A percentile compares a stretch with the other conserved stretches of the same genome.
phyloP scores from a whole-genome alignment of 2,329 filamentous ascomycete species.

The Ophiocordyceps camponoti-saundersi region DNA sequence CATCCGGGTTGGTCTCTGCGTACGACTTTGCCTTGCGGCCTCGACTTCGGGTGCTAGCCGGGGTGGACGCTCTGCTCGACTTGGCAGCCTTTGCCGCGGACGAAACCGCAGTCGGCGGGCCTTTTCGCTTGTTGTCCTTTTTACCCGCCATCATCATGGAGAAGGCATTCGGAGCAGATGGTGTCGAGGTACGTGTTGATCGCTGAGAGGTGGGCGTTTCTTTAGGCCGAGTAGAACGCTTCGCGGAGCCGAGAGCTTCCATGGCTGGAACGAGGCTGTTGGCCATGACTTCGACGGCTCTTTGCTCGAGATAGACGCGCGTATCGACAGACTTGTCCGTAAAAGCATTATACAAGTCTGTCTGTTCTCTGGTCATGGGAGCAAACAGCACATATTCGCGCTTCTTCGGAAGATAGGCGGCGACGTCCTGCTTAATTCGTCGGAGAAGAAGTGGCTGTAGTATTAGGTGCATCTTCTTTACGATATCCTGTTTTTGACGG shows the following conservation, averaged over 20 bases:
- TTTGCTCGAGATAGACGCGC: slow-evolving; percentile 67
- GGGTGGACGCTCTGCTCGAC: slow-evolving; percentile 60
- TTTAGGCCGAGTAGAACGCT: neutral
- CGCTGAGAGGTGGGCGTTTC: neutral
- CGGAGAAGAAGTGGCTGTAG: slow-evolving; percentile 80
- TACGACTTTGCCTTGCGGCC: slow-evolving; percentile 31
- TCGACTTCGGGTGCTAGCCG: slow-evolving; percentile 35
- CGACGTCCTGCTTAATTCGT: slow-evolving; percentile 84
- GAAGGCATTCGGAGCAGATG: slow-evolving; percentile 27
- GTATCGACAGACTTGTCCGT: slow-evolving; percentile 40
- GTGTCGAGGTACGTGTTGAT: slow-evolving; percentile 12
- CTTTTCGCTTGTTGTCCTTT: slow-evolving; percentile 11
- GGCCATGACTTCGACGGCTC: slow-evolving; percentile 49
- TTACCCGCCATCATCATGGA: slow-evolving; percentile 29
- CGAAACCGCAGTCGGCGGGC: slow-evolving; percentile 11
- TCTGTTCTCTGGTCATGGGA: slow-evolving; percentile 78
- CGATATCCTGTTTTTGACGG: slow-evolving; percentile 36
- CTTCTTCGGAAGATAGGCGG: slow-evolving; percentile 83
- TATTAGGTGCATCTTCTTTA: slow-evolving; percentile 75
- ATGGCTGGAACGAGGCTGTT: slow-evolving; percentile 11
- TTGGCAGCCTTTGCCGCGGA: slow-evolving; percentile 50
- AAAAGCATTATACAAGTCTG: slow-evolving; percentile 64
- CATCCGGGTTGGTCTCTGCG: slow-evolving; percentile 38
- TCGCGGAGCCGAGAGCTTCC: slow-evolving; percentile 4
- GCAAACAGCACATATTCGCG: slow-evolving; percentile 92